Base-by-base conservation (phyloP, 2,329 filamentous ascomycete genomes). In the Sclerotinia spermophila region DNA sequence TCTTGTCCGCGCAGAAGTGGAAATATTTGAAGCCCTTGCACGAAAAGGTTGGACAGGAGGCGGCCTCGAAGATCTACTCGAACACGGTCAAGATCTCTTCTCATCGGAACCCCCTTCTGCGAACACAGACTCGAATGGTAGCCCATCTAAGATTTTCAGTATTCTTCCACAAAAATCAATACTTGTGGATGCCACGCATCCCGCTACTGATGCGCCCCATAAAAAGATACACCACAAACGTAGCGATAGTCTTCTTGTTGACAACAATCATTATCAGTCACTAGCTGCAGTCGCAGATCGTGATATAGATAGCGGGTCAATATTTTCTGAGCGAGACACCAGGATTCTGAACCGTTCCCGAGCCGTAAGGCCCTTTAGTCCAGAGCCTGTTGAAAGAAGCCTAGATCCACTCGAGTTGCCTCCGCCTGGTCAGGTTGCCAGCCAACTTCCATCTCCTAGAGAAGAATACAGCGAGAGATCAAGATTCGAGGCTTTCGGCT, bases 31-130 rank as follows among this genome's bases (percentile, higher is more conserved):
- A 81, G 83, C 86, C 35, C 80, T 91, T 35, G 89, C 89, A 30
- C 82, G 88, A 72, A 91, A 91, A 76, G 89, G 89, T 11, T 91
- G 89, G 89, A 86, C 82, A 30, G 89, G 89, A 51, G 89, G 89
- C 42, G 89, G 89, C 0, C 81, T 91, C 40, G 89, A 91, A 71
- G 89, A 90, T 45, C 80, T 91, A 5, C 81, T 91, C 4, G 89
- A 91, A 72, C 87, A 85, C 76, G 89, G 88, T 13, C 83, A 84
- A 48, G 89, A 91, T 76, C 80, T 90, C 27, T 89, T 89, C 71
- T 86, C 86, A 3, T 81, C 82, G 79, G 74, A 81, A 73, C 77
- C 76, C 21, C 55, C 70, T 11, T 79, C 79, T 10, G 78, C 79
- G 7, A 80, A 81, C 68, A 78, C 78, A 13, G 80, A 79, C 44